Conservation (phyloP, 2,329 filamentous ascomycete genomes). For the Ophiostoma australiae region DNA sequence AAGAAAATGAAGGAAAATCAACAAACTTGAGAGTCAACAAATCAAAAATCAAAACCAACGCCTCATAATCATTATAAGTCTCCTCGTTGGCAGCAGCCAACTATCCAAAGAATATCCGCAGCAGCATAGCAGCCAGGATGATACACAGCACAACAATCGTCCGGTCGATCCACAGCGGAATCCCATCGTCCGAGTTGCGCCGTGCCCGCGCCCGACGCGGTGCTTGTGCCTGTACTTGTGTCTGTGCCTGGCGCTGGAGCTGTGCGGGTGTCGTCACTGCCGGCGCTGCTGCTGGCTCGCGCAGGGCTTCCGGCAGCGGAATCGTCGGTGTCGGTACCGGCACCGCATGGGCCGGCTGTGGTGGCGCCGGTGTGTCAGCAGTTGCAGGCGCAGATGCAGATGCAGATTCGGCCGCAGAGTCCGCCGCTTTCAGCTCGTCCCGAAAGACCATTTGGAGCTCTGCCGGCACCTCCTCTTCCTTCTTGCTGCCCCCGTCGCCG, state of each 20-base stretch:
- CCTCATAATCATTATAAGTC: neutral
- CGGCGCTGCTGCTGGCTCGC: neutral
- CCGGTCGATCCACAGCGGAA: constrained; percentile 74
- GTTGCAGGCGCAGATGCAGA: neutral
- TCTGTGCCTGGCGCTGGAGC: neutral
- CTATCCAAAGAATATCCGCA: constrained; percentile 38
- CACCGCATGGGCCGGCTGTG: constrained; percentile 27
- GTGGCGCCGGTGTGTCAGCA: constrained; percentile 15
- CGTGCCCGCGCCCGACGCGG: constrained; percentile 13
- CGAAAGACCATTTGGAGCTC: constrained; percentile 64
- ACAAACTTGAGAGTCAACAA: neutral
- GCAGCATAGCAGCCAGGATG: constrained; percentile 65
- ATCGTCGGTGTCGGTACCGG: constrained; percentile 20
- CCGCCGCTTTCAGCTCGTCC: constrained; percentile 55
- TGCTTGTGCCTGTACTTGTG: constrained; percentile 33
- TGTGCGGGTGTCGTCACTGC: constrained; percentile 25
- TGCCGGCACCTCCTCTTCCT: constrained; percentile 38
- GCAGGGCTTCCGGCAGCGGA: neutral
- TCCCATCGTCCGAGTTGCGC: constrained; percentile 41
- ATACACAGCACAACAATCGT: constrained; percentile 69
- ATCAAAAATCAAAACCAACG: neutral
- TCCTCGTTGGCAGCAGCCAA: neutral
- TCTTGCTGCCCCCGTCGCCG: constrained; percentile 24
- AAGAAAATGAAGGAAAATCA: neutral
- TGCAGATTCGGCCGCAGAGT: neutral